Evolutionary conservation across 2,329 filamentous ascomycete species (phyloP).

Genomic region (Capronia epimyces): DNA sequence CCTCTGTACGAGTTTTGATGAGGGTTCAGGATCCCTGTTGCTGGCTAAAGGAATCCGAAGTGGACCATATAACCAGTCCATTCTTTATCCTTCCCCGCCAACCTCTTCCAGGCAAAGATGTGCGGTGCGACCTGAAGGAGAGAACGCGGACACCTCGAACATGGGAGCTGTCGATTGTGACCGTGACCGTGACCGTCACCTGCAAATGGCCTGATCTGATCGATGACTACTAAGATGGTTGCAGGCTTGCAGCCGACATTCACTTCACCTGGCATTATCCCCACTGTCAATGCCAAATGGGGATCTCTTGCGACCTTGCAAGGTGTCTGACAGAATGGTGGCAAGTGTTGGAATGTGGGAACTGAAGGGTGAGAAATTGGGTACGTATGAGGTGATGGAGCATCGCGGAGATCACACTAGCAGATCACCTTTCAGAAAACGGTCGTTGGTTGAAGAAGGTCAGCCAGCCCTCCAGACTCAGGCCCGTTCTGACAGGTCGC

Average conservation of each 20-base stretch:
- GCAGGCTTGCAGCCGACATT: no score
- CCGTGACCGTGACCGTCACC: no score
- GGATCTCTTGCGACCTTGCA: no score
- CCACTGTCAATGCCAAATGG: no score
- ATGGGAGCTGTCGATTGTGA: no score
- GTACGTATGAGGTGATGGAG: background rate
- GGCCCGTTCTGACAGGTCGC: background rate
- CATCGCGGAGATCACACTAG: background rate
- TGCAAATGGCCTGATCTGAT: no score
- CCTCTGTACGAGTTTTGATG: background rate
- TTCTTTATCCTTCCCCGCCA: background rate
- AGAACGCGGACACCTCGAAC: no score
- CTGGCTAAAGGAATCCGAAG: background rate
- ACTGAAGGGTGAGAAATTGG: background rate
- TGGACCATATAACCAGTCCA: background rate
- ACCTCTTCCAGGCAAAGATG: background rate
- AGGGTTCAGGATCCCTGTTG: background rate
- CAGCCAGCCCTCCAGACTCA: background rate
- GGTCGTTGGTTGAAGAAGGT: background rate
- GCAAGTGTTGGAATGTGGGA: background rate
- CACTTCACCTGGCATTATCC: no score
- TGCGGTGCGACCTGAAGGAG: background rate
- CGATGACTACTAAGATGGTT: no score
- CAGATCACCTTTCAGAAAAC: constrained; percentile 4
- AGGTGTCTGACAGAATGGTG: background rate